Conservation (phyloP, 306 rosid species). For the Benincasa hispida region DNA sequence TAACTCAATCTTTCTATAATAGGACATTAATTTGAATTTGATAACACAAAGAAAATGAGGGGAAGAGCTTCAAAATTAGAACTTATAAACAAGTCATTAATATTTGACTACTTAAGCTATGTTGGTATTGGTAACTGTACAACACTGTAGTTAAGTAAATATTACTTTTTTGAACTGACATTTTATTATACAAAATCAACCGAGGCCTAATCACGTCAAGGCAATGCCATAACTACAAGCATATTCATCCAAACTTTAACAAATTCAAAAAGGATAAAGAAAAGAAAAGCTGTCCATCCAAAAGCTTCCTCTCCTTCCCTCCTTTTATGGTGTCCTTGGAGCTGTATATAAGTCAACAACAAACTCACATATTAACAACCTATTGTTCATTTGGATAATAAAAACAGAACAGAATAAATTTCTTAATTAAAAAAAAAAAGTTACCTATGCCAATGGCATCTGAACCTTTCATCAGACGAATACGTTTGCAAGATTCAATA, state of each 20-base stretch:
- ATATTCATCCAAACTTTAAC: neutral
- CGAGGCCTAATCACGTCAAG: neutral
- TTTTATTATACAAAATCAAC: neutral
- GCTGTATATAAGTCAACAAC: neutral
- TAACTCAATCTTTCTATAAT: neutral
- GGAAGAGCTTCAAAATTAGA: neutral
- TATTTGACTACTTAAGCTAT: neutral
- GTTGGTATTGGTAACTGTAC: neutral
- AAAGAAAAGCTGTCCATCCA: neutral
- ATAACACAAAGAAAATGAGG: neutral
- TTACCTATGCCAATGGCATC: slow-evolving; percentile 21
- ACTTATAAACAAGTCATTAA: neutral
- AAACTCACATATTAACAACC: neutral
- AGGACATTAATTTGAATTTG: neutral
- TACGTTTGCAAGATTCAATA: slow-evolving; percentile 32
- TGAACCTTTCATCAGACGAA: slow-evolving; percentile 27
- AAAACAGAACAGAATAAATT: neutral
- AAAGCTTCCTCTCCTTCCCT: neutral
- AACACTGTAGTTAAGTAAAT: neutral
- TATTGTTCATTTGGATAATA: neutral
- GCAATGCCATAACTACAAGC: neutral
- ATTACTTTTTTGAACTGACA: neutral
- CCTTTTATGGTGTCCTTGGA: neutral
- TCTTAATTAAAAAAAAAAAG: neutral
- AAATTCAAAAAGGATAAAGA: neutral